Conservation (phyloP, 352 stramenopile genomes). For the Phytophthora pinifolia region DNA sequence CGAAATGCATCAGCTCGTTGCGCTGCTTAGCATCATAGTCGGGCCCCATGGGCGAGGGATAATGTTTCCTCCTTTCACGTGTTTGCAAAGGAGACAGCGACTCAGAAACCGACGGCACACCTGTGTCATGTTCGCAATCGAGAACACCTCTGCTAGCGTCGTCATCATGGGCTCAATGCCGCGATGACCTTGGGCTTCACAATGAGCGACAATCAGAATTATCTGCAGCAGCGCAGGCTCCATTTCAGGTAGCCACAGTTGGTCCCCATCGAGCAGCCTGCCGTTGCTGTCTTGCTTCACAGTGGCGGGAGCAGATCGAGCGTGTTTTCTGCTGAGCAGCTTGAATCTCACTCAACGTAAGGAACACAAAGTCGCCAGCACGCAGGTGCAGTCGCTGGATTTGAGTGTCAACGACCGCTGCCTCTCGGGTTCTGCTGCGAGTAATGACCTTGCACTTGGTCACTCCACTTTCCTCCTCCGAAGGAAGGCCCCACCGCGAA, state of each 20-base stretch:
- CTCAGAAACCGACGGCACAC: conserved; percentile 1
- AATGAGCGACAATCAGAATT: neutral
- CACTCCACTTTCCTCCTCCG: neutral
- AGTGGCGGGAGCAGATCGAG: no score
- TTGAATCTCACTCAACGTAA: no score
- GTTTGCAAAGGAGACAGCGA: neutral
- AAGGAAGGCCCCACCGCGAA: neutral
- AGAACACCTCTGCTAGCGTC: neutral
- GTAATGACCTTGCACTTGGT: neutral
- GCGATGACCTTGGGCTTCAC: conserved; percentile 2
- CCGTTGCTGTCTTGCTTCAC: neutral
- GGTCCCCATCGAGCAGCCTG: neutral
- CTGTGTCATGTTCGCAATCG: neutral
- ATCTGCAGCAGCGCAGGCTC: neutral
- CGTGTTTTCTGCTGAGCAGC: no score
- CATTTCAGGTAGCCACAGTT: neutral
- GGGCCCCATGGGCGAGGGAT: neutral
- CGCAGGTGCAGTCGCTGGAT: no score
- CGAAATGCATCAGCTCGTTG: conserved; percentile 5
- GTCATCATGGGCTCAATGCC: conserved; percentile 4
- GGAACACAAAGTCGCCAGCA: no score
- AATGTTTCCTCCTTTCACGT: neutral
- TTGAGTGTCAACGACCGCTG: no score
- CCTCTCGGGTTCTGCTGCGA: no score
- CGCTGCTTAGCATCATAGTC: neutral